Percentiles rank a stretch among this genome's conserved stretches.
Conservation (phyloP, 2,329 filamentous ascomycete genomes). For the Colletotrichum tropicicola region DNA sequence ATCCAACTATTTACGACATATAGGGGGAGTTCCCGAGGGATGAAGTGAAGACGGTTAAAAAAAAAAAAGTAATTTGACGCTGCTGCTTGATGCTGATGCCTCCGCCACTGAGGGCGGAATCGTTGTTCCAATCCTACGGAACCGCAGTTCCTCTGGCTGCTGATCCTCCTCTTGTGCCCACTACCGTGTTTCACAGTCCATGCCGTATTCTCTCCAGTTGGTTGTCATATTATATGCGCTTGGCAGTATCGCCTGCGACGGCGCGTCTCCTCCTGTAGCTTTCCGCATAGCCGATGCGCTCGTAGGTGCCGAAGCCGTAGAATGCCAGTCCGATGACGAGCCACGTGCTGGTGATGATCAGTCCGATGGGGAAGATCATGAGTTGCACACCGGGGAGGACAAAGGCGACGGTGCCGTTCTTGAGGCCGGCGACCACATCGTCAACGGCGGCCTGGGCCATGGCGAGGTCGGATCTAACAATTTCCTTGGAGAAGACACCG, state of each 20-base stretch:
- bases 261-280: slow-evolving; percentile 65
- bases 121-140: neutral
- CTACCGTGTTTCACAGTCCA: neutral
- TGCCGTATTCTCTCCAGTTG: neutral
- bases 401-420: slow-evolving; percentile 68
- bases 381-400: slow-evolving; percentile 74
- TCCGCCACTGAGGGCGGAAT: slow-evolving; percentile 1
- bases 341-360: slow-evolving; percentile 74
- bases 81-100: slow-evolving; percentile 30
- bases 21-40: neutral
- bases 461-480: slow-evolving; percentile 60
- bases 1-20: slow-evolving; percentile 28
- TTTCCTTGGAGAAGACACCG: slow-evolving; percentile 72
- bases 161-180: neutral
- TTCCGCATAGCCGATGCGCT: slow-evolving; percentile 73
- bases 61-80: slow-evolving; percentile 15
- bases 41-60: neutral
- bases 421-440: slow-evolving; percentile 52
- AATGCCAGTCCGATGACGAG: slow-evolving; percentile 62
- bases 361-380: slow-evolving; percentile 74
- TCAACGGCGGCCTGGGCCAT: slow-evolving; percentile 60
- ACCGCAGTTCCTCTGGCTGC: no score
- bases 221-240: slow-evolving; percentile 19
- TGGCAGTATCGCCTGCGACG: slow-evolving; percentile 45
- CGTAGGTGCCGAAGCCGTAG: slow-evolving; percentile 72